Base-by-base conservation (phyloP, 768 basidiomycete genomes). In the Pholiota microspora region DNA sequence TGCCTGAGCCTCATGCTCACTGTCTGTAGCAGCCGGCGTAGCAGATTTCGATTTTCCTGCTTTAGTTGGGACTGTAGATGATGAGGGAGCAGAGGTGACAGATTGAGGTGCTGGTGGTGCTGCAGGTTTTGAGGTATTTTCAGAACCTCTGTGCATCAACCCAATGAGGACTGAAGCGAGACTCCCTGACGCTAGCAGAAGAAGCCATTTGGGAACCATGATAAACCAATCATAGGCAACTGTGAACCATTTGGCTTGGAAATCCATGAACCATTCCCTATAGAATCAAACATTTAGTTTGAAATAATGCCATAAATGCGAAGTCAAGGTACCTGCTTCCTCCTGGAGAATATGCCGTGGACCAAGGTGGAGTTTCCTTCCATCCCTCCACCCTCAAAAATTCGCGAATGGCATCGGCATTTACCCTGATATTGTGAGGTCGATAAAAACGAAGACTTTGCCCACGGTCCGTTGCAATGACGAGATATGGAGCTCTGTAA, bases 391-490 rank as follows among this genome's bases (percentile, higher is more conserved):
- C 74, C 58, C 76, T 74, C 54, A 96, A 71, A 68, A 88, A 92
- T 49, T 80, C 74, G 48, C 84, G 83, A 35, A 96, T 65, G 15
- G 79, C 68, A 16, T 85, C 84, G 2, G 80, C 76, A 27, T 72
- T 77, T 4, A 91, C 70, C 53, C 85, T 78, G 53, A 93, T 71
- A 44, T 83, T 77, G 12, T 79, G 76, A 5, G 87, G 79, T 55
- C 76, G 77, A 67, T 89, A 87, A 76, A 95, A 96, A 16, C 92
- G 86, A n/a, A 96, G 78, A 2, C 81, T 82, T 62, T 82, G 77
- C 27, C 92, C 93, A 27, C 88, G 77, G 61, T 94, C 80, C 45
- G 79, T 82, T 45, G 85, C 59, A 16, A 94, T 71, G 25, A 94
- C 83, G 24, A 94, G 69, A 55, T 80, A 80, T 0, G 94, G 94